Evolutionary conservation across 306 rosid genomes (phyloP), one percentile per base, ranked within the genome.

Genomic region (Glycine latifolia): DNA sequence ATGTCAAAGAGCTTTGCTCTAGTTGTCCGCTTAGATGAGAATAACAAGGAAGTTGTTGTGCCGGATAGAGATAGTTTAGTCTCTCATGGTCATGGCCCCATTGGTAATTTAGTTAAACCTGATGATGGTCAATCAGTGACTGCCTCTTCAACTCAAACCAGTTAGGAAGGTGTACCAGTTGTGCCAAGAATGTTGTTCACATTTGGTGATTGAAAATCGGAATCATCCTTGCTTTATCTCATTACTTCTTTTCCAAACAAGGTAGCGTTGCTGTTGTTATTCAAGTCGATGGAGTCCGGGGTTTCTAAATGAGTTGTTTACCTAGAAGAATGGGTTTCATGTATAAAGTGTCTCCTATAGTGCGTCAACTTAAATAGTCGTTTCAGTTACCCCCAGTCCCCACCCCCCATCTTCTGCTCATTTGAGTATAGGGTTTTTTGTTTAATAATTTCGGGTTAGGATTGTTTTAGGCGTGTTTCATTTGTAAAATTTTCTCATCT

Each of bases 1-100:
- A 87, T 92, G 88, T 86, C 97, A 2, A 91, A 92, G 92, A 91
- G 92, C 86, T 92, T 92, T 83, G 94, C 92, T 31, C 90, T 89
- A 79, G 95, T 88, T 52, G 97, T 92, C 56, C 82, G 91, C 80
- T 79, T 92, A 84, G 95, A 92, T 0, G 95, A 92, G 87, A 83
- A 85, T 44, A 85, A 71, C 47, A 88, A 88, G 4, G 94, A 89
- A 80, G 85, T 81, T 35, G 81, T 26, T 26, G 31, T 75, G 31
- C 26, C 86, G 0, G 90, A 88, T 17, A 81, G 85, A 85, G 91
- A 85, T 58, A 71, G 26, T 76, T 70, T 88, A 69, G 85, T 81
- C 61, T 58, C 92, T 59, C 88, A 87, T 26, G 31, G 31, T 26
- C 31, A 26, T 59, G 88, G 81, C 62, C 59, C 86, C 37, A 17